Evolutionary conservation across 2,329 filamentous ascomycete species (phyloP), one percentile per base, ranked within the genome.

Genomic region (Neonectria coccinea): DNA sequence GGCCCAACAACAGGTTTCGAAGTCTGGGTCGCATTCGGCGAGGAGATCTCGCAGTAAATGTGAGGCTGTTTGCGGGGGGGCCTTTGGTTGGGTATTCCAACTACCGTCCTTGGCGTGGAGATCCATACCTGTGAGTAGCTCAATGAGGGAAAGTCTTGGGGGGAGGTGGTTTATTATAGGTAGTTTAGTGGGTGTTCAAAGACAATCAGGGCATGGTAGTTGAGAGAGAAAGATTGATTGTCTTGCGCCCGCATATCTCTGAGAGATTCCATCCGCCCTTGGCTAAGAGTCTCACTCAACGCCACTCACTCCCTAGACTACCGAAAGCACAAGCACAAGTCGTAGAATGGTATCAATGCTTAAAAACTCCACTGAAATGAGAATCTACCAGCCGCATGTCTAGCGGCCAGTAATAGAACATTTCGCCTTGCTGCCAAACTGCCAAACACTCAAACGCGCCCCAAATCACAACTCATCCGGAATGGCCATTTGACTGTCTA

Each of bases 401-500:
- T 11, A 20, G 20, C n/a, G n/a, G 16, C 36, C 5, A 16, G 48
- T 14, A n/a, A 5, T 20, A n/a, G 12, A n/a, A 6, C 27, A 51
- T 33, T 18, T 33, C n/a, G 27, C 48, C 48, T 51, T 31, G 48
- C 48, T 51, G n/a, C 48, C n/a, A 33, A 33, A 51, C 47, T 22
- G 20, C 20, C 20, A 20, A 20, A 42, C 39, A 39, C 36, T 12
- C 25, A 51, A 51, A 36, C 7, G n/a, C 27, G 9, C 27, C 27
- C 27, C 18, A 20, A 7, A 11, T 16, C 47, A 20, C 8, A 50
- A 5, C 29, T 29, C 29, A 29, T 29, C 9, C 47, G 11, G 20
- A 31, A 50, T 31, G 16, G n/a, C 8, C 16, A 29, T 50, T 27
- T 39, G 14, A 39, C 14, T n/a, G 6, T 39, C 36, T 39, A 39